A percentile compares a stretch with the other conserved stretches of the same genome.
Conservation (phyloP, 78 protist species). For the Dictyostelium intermedium region DNA sequence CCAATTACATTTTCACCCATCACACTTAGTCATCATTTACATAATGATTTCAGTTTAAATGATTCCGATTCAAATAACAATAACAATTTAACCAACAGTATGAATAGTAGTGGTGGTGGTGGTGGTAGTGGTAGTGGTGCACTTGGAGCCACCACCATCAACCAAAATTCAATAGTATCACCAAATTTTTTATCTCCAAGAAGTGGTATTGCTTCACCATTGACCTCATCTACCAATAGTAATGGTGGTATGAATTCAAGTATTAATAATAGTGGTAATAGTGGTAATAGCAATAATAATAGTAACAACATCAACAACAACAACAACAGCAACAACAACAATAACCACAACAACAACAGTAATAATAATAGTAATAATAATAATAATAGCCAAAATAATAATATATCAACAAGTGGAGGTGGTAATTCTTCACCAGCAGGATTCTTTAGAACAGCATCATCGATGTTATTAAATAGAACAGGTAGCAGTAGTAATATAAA, state of each 20-base stretch:
- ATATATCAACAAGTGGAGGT: background rate
- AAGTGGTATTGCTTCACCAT: slow-evolving; percentile 3
- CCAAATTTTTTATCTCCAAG: slow-evolving; percentile 6
- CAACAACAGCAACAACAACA: too few relatives aligned
- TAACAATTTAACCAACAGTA: background rate
- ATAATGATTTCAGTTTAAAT: background rate
- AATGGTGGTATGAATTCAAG: background rate
- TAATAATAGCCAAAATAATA: too few relatives aligned
- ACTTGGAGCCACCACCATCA: background rate
- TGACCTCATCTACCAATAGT: background rate
- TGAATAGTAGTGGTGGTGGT: background rate
- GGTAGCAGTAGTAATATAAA: slow-evolving; percentile 3
- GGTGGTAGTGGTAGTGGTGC: background rate
- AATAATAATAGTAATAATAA: too few relatives aligned
- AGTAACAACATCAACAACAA: too few relatives aligned
- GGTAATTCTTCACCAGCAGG: background rate
- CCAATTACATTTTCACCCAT: slow-evolving; percentile 55
- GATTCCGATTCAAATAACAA: background rate
- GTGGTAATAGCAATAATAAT: too few relatives aligned
- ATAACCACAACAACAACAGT: too few relatives aligned
- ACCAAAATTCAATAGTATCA: background rate
- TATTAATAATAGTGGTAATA: too few relatives aligned
- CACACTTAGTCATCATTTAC: background rate
- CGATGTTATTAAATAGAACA: slow-evolving; percentile 4
- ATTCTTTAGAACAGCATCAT: slow-evolving; percentile 9